Conservation (phyloP, 179 eudicot species). For the Sideroxylon spinosum region DNA sequence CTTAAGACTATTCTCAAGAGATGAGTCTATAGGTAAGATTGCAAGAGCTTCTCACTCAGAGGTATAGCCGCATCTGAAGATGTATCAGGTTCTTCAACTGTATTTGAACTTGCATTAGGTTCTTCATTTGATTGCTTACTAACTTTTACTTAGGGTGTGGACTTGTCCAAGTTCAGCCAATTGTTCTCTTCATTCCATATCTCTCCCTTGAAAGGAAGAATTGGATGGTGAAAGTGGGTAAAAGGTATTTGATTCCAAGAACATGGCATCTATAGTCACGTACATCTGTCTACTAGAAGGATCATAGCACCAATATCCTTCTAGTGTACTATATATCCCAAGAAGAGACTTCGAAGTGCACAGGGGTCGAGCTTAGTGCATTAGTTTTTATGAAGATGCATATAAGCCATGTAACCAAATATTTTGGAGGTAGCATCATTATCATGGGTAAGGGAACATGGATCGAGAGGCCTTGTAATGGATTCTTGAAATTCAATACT, state of each 20-base stretch:
- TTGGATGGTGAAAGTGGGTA: not conserved
- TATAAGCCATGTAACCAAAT: not conserved
- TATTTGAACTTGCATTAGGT: not conserved
- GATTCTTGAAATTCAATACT: too few species aligned
- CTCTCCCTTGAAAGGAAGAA: not conserved
- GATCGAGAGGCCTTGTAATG: too few species aligned
- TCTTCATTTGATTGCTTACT: too few species aligned
- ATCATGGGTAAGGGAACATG: too few species aligned
- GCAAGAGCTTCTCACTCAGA: not conserved
- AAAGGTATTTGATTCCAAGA: not conserved
- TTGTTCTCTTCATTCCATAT: not conserved
- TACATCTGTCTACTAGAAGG: not conserved
- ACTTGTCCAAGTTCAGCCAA: too few species aligned
- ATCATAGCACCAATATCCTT: not conserved
- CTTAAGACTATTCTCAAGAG: not conserved
- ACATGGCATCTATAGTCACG: not conserved
- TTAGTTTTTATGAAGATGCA: not conserved
- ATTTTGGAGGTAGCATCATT: not conserved
- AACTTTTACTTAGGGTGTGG: too few species aligned
- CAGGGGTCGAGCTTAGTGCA: not conserved
- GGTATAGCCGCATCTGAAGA: not conserved
- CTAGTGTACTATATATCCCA: too few species aligned
- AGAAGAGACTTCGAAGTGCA: too few species aligned
- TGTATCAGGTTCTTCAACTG: not conserved
- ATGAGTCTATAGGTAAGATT: not conserved